A percentile compares a stretch with the other conserved stretches of the same genome.
phyloP scores from a whole-genome alignment of 208 protist genomes.

The Trypanosoma rangeli region DNA sequence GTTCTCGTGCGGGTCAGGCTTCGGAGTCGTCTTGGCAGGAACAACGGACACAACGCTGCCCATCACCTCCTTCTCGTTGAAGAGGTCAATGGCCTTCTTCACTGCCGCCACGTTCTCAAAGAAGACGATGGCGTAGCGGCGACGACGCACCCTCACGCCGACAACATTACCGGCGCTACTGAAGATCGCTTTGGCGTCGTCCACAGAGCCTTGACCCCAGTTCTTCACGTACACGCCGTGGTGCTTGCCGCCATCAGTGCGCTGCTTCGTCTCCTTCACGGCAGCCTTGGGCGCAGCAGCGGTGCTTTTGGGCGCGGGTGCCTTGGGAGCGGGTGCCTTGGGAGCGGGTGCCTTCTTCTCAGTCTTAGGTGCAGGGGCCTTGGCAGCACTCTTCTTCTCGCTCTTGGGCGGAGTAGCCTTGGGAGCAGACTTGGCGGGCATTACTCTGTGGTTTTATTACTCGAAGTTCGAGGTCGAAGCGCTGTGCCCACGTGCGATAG shows the following conservation, averaged over 20 bases:
- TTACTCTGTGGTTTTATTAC: conserved; percentile 72
- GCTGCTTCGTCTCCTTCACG: conserved; percentile 27
- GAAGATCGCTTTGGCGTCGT: conserved; percentile 59
- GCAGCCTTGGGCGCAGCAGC: not conserved
- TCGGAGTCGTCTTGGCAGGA: conserved; percentile 72
- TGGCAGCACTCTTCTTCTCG: conserved; percentile 43
- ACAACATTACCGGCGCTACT: conserved; percentile 56
- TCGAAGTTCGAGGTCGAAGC: conserved; percentile 73
- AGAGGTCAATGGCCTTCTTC: no score
- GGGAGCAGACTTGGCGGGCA: conserved; percentile 56
- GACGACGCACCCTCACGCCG: conserved; percentile 64
- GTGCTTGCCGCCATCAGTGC: conserved; percentile 37
- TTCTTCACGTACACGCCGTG: conserved; percentile 89
- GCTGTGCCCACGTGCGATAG: no score
- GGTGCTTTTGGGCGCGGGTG: conserved; percentile 21
- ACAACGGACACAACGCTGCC: conserved; percentile 64
- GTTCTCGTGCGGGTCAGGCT: conserved; percentile 70
- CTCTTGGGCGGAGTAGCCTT: conserved; percentile 53
- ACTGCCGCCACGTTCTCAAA: conserved; percentile 79
- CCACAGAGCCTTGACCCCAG: conserved; percentile 74
- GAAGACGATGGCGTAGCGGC: conserved; percentile 82
- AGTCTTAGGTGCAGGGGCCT: conserved; percentile 38
- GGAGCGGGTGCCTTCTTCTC: conserved; percentile 16
- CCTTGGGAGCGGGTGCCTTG: conserved; percentile 32
- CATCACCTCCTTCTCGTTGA: conserved; percentile 83